Percentiles rank a stretch among this genome's conserved stretches.
Evolutionary conservation across 1,139 yeast species (phyloP).

Genomic region (Saccharomyces hybrid): DNA sequence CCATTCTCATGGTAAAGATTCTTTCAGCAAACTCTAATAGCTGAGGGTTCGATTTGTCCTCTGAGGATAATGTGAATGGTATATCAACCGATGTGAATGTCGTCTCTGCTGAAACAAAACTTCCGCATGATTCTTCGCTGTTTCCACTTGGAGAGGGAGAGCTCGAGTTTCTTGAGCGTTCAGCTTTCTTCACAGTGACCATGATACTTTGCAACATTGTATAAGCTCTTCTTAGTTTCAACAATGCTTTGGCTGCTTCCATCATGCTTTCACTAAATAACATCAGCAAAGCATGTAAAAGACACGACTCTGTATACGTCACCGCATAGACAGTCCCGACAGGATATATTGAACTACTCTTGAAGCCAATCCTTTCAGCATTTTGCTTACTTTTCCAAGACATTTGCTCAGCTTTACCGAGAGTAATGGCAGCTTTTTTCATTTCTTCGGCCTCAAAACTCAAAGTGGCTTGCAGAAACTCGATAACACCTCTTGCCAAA

Average conservation of each 20-base stretch:
- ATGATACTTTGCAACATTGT: constrained; percentile 75
- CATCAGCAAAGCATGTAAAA: constrained; percentile 72
- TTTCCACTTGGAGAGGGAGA: constrained; percentile 18
- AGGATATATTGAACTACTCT: constrained; percentile 68
- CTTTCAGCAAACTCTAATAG: constrained; percentile 49
- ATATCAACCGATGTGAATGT: constrained; percentile 35
- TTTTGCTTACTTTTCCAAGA: constrained; percentile 56
- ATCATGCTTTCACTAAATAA: constrained; percentile 56
- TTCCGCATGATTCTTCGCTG: constrained; percentile 2
- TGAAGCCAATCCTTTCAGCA: constrained; percentile 50
- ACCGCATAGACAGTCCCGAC: constrained; percentile 94
- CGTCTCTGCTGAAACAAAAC: constrained; percentile 21
- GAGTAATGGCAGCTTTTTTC: constrained; percentile 63
- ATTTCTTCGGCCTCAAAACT: constrained; percentile 89
- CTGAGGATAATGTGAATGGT: constrained; percentile 37
- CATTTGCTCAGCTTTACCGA: constrained; percentile 67
- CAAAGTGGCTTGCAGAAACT: constrained; percentile 82
- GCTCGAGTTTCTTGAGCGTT: constrained; percentile 8
- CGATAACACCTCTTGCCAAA: constrained; percentile 80
- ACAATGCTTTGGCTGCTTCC: constrained; percentile 83
- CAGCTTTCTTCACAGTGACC: constrained; percentile 33
- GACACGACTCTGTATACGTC: constrained; percentile 79
- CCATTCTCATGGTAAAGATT: constrained; percentile 54
- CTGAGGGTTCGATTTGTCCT: constrained; percentile 42
- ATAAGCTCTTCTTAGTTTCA: constrained; percentile 80